Evolutionary conservation across 495 filamentous ascomycete species (phyloP).

Genomic region (Talaromyces thailandensis): DNA sequence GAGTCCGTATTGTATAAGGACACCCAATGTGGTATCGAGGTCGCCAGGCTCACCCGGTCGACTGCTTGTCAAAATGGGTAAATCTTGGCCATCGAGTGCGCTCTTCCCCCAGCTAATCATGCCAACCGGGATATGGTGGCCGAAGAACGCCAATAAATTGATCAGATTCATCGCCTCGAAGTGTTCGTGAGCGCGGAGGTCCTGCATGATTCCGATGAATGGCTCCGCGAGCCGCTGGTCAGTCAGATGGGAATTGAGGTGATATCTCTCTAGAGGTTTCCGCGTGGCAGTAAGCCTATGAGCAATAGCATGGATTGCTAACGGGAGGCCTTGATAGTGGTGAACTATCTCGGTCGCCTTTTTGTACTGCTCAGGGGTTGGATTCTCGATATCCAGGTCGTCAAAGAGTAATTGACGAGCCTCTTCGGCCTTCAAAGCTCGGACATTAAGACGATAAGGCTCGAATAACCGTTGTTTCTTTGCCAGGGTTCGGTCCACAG

Average conservation of each 20-base stretch:
- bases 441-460: slow-evolving; percentile 60
- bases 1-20: slow-evolving; percentile 61
- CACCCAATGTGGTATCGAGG: slow-evolving; percentile 58
- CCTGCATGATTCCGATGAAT: slow-evolving; percentile 62
- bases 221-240: slow-evolving; percentile 60
- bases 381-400: slow-evolving; percentile 41
- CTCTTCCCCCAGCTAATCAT: slow-evolving; percentile 59
- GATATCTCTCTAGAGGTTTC: slow-evolving; percentile 61
- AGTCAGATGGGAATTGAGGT: slow-evolving; percentile 55
- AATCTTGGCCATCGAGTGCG: slow-evolving; percentile 44
- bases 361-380: slow-evolving; percentile 45
- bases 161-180: slow-evolving; percentile 62
- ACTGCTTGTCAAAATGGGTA: slow-evolving; percentile 35
- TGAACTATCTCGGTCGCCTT: slow-evolving; percentile 59
- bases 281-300: slow-evolving; percentile 62
- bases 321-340: slow-evolving; percentile 60
- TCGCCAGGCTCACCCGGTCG: slow-evolving; percentile 47
- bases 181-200: slow-evolving; percentile 51
- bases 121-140: slow-evolving; percentile 65
- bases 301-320: slow-evolving; percentile 73
- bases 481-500: slow-evolving; percentile 56
- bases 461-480: slow-evolving; percentile 64
- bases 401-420: slow-evolving; percentile 51
- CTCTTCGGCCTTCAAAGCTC: slow-evolving; percentile 47
- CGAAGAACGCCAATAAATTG: slow-evolving; percentile 64